These are phyloP conservation scores for Lycium barbarum DNA, from an alignment of 257 asterid species.

Conservation along the genomic window DNA sequence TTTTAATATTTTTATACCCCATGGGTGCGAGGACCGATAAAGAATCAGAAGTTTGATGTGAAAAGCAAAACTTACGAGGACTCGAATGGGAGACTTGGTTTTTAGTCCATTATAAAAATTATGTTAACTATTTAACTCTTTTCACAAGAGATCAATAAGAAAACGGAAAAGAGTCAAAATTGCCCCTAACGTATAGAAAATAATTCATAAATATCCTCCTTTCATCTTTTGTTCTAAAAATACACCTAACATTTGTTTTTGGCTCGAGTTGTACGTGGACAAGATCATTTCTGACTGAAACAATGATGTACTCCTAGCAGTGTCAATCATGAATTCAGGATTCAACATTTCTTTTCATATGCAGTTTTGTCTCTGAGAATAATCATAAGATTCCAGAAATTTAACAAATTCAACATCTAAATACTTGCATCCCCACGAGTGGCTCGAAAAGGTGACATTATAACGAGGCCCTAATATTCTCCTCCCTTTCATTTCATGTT, in stretches of 20 bases:
- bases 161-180: too few relatives aligned
- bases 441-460: constrained; percentile 3
- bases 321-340: background rate
- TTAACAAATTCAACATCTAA: background rate
- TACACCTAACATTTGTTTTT: too few relatives aligned
- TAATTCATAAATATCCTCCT: too few relatives aligned
- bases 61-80: background rate
- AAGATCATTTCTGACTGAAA: background rate
- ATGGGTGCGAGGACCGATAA: background rate
- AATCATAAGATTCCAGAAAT: constrained; percentile 24
- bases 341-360: background rate
- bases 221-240: too few relatives aligned
- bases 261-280: background rate
- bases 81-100: background rate
- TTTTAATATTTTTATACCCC: too few relatives aligned
- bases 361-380: background rate
- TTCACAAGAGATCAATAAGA: too few relatives aligned
- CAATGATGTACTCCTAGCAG: background rate
- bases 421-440: constrained; percentile 26
- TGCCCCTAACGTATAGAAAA: too few relatives aligned
- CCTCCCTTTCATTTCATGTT: background rate
- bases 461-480: background rate
- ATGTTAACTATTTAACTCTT: too few relatives aligned
- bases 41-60: background rate
- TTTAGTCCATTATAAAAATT: too few relatives aligned